Evolutionary conservation across 257 asterid species (phyloP).

Genomic region (Salvia rosmarinus): DNA sequence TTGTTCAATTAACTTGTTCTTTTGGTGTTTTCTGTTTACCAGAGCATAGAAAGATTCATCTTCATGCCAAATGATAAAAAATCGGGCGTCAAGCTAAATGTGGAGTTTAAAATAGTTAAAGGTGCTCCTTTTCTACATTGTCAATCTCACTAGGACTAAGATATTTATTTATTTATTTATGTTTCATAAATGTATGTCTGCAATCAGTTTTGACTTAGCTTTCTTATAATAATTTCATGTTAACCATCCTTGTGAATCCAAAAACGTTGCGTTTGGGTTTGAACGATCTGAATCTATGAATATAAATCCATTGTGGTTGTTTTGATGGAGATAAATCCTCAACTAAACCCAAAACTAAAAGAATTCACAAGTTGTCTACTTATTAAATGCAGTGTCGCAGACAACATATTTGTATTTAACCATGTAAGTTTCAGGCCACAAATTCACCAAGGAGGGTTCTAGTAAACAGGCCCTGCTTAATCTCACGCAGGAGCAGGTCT

Average conservation of each 20-base stretch:
- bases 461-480: slow-evolving; percentile 76
- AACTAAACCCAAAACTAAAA: neutral
- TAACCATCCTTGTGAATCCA: slow-evolving; percentile 13
- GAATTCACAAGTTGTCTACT: slow-evolving; percentile 3
- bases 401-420: slow-evolving; percentile 12
- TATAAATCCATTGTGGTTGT: neutral
- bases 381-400: slow-evolving; percentile 11
- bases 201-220: neutral
- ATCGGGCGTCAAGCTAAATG: slow-evolving; percentile 68
- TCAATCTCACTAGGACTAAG: neutral
- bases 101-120: slow-evolving; percentile 76
- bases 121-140: slow-evolving; percentile 48
- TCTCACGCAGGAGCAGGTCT: slow-evolving; percentile 73
- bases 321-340: slow-evolving; percentile 4
- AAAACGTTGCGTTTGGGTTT: slow-evolving; percentile 2
- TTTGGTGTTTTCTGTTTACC: slow-evolving; percentile 35
- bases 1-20: neutral
- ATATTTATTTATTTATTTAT: neutral
- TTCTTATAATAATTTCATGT: neutral
- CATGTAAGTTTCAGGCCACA: slow-evolving; percentile 58
- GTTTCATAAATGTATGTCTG: slow-evolving; percentile 18
- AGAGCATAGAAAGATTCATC: slow-evolving; percentile 64
- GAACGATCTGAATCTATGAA: neutral
- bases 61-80: slow-evolving; percentile 74
- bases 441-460: slow-evolving; percentile 71